Conservation (phyloP, 1,284 basidiomycete species). For the Puccinia novopanici region DNA sequence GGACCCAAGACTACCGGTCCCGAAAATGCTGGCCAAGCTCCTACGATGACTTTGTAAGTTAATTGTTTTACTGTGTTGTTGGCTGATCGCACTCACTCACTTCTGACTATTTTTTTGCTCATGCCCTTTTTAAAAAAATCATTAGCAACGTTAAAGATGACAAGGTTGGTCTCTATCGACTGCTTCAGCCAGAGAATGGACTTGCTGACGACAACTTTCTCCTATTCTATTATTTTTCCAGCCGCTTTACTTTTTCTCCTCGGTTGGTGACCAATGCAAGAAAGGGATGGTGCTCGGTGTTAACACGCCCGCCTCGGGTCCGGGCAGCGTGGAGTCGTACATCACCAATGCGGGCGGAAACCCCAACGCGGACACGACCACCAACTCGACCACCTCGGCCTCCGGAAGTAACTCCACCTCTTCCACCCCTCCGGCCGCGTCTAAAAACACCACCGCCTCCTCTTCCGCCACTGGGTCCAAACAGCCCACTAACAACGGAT, state of each 20-base stretch:
- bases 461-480: conserved; percentile 8
- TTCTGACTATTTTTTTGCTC: no score
- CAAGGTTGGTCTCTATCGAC: not conserved
- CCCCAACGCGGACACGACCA: conserved; percentile 33
- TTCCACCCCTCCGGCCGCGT: not conserved
- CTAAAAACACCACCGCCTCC: conserved; percentile 15
- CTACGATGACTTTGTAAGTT: conserved; percentile 36
- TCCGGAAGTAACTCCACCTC: not conserved
- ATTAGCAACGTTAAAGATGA: conserved; percentile 44
- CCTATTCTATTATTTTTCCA: not conserved
- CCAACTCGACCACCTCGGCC: conserved; percentile 12
- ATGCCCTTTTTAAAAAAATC: not conserved
- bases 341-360: conserved; percentile 31
- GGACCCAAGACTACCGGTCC: conserved; percentile 37
- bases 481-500: not conserved
- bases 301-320: conserved; percentile 26
- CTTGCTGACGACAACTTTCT: not conserved
- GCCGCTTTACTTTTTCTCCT: conserved; percentile 47
- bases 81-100: no score
- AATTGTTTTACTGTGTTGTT: not conserved
- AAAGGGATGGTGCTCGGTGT: conserved; percentile 44
- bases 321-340: conserved; percentile 38
- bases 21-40: conserved; percentile 32
- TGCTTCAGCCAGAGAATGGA: not conserved
- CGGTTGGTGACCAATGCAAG: conserved; percentile 48